These are phyloP conservation scores for Cercophora scortea DNA, from an alignment of 495 filamentous ascomycete species.

Conservation along the genomic window DNA sequence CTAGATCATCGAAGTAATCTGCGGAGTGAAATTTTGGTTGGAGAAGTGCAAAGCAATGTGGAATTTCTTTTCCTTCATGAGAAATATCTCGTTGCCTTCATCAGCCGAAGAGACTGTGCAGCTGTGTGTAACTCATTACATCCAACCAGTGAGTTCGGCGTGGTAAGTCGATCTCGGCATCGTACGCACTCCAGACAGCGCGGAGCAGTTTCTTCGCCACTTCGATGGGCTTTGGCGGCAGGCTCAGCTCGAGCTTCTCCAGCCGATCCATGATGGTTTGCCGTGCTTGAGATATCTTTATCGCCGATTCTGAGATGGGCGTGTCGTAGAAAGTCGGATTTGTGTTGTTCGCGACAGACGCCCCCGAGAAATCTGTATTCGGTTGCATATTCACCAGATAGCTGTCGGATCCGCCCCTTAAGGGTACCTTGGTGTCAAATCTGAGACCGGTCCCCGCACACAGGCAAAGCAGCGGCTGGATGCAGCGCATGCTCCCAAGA, in stretches of 20 bases:
- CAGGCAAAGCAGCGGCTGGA: conserved; percentile 26
- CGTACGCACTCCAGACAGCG: conserved; percentile 25
- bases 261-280: conserved; percentile 19
- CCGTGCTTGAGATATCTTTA: conserved; percentile 19
- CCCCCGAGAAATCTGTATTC: not conserved
- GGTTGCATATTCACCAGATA: conserved; percentile 10
- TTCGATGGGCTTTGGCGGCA: conserved; percentile 25
- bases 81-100: too few relatives aligned
- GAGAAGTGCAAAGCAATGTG: not conserved
- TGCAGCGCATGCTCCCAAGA: conserved; percentile 16
- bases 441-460: conserved; percentile 25
- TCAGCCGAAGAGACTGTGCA: conserved; percentile 26
- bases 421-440: conserved; percentile 16
- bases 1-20: not conserved
- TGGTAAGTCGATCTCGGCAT: conserved; percentile 19
- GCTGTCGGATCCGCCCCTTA: conserved; percentile 6
- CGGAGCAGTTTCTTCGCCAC: conserved; percentile 25
- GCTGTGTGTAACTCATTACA: conserved; percentile 23
- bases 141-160: conserved; percentile 27
- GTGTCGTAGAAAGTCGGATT: not conserved
- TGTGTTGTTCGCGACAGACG: not conserved
- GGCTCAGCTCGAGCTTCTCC: conserved; percentile 18
- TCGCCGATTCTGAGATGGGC: conserved; percentile 7
- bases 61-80: too few relatives aligned
- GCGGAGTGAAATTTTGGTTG: not conserved